These are phyloP conservation scores for apple (Malus domestica) DNA, from an alignment of 306 rosid genomes.

Conservation along the genomic window DNA sequence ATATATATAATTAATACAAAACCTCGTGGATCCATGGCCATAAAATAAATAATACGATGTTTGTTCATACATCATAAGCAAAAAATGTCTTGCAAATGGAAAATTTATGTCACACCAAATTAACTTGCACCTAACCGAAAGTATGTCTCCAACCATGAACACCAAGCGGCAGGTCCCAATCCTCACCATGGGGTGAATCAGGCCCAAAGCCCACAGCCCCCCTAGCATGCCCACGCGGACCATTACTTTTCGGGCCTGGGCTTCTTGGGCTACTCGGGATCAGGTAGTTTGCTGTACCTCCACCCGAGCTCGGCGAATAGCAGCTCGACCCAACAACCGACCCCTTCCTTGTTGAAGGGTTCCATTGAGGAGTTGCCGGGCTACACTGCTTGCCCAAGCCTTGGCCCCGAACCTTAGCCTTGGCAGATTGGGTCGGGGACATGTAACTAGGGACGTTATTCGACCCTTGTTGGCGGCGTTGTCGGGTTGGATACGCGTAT, in stretches of 20 bases:
- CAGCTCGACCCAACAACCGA: constrained; percentile 24
- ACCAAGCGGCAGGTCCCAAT: constrained; percentile 55
- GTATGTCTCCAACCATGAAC: constrained; percentile 55
- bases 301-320: constrained; percentile 58
- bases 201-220: constrained; percentile 34
- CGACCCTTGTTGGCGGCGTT: constrained; percentile 16
- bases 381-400: constrained; percentile 35
- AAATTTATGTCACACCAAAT: constrained; percentile 19
- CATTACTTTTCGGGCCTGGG: constrained; percentile 57
- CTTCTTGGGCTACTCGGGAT: constrained; percentile 53
- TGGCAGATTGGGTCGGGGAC: constrained; percentile 87
- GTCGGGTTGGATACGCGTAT: constrained; percentile 22
- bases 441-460: constrained; percentile 63
- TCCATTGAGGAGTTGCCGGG: constrained; percentile 52
- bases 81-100: not conserved
- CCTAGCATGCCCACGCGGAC: constrained; percentile 31
- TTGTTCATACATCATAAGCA: not conserved
- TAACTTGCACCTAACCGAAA: constrained; percentile 9
- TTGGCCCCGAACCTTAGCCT: constrained; percentile 63
- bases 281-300: constrained; percentile 26
- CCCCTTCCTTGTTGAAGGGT: constrained; percentile 33
- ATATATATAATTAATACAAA: not conserved
- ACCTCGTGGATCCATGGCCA: not conserved
- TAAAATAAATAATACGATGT: not conserved
- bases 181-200: constrained; percentile 32